Evolutionary conservation across 2,329 filamentous ascomycete species (phyloP).

Genomic region (Grosmannia serpens): DNA sequence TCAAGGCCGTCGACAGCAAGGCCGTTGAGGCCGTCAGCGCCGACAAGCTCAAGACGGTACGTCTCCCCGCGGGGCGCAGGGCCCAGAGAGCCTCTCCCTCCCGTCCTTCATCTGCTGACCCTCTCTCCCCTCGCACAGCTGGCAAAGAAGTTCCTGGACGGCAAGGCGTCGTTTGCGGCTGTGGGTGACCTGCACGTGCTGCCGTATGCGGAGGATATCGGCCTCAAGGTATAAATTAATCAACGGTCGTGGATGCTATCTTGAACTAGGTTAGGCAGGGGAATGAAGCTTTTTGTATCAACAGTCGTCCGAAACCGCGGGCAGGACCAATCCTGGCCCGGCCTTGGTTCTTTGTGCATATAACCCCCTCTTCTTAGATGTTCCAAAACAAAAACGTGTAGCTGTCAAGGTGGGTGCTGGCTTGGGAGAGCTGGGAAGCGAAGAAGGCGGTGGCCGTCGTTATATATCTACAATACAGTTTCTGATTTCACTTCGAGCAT

Average conservation of each 20-base stretch:
- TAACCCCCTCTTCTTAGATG: slow-evolving; percentile 27
- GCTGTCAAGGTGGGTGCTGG: not conserved
- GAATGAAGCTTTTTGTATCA: slow-evolving; percentile 9
- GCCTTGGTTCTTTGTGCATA: slow-evolving; percentile 25
- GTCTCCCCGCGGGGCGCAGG: slow-evolving; percentile 17
- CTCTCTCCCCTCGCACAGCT: slow-evolving; percentile 41
- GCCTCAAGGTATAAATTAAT: slow-evolving; percentile 68
- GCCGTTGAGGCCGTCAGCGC: slow-evolving; percentile 58
- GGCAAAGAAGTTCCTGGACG: slow-evolving; percentile 76
- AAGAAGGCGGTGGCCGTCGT: not conserved
- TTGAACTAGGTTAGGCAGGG: not conserved
- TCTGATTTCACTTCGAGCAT: not conserved
- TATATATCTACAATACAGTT: not conserved
- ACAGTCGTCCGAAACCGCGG: slow-evolving; percentile 6
- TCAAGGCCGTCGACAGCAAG: slow-evolving; percentile 19
- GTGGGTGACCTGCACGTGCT: slow-evolving; percentile 87
- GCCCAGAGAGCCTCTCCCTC: not conserved
- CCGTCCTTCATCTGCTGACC: not conserved
- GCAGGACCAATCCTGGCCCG: not conserved
- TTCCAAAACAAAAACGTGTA: slow-evolving; percentile 11
- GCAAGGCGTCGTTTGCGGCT: slow-evolving; percentile 78
- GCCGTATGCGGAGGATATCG: slow-evolving; percentile 88
- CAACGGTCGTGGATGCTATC: not conserved
- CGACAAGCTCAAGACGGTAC: slow-evolving; percentile 76
- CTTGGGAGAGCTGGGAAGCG: not conserved